Evolutionary conservation across 2,329 filamentous ascomycete genomes (phyloP), one percentile per base, ranked within the genome.

Genomic region (Calonectria pteridis): DNA sequence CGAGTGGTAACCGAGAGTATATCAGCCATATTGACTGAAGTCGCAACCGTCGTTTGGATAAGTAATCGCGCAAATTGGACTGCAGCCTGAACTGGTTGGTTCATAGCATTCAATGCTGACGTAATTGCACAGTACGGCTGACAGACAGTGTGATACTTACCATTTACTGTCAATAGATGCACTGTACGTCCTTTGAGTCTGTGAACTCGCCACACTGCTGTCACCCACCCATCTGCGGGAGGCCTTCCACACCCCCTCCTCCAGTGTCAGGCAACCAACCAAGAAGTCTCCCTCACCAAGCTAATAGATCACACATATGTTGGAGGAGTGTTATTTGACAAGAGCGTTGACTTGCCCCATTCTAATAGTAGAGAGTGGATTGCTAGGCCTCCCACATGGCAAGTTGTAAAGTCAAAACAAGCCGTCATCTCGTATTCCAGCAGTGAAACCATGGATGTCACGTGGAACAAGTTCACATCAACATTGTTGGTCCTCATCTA

Each of bases 11-110:
- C 31, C 1, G 31, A 58, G 26, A 37, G 6, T 5, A 37, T 26
- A 23, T 58, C 28, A 23, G 13, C 3, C 31, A 58, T 58, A 3
- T 35, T 35, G 5, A 3, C 18, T 37, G 5, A 35, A 16, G 4
- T 18, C 31, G n/a, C 1, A 7, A 5, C 6, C 3, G 3, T n/a
- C n/a, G 1, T 26, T 13, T 10, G 6, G 20, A 3, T 11, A 20
- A 3, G 6, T 35, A 58, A 58, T 58, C 31, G 53, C 31, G 53
- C 53, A 58, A 13, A 4, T 58, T 11, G 20, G n/a, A n/a, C 5
- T 4, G 16, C 18, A 20, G 28, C 9, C 28, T 20, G 3, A 33
- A 11, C 18, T 5, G 6, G 16, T n/a, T 0, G 28, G 1, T 31
- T 31, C 2, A 31, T 31, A 5, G 16, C 18, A 55, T 46, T 23